Percentiles rank a stretch among this genome's conserved stretches.
Conservation (phyloP, 306 rosid genomes). For the Castanea mollissima region DNA sequence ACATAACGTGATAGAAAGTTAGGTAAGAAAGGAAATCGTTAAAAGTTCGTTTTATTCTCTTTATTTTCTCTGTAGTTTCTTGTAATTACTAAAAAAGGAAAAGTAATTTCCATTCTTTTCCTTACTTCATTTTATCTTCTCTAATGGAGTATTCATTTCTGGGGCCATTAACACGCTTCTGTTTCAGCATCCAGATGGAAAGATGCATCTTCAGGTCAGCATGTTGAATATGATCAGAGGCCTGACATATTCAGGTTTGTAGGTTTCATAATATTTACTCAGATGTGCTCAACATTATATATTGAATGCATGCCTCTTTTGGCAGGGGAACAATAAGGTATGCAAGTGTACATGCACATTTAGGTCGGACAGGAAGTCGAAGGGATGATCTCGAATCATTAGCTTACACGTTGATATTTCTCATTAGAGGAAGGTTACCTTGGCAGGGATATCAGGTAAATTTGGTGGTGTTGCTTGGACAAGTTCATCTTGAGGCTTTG, state of each 20-base stretch:
- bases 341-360: slow-evolving; percentile 97
- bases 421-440: slow-evolving; percentile 85
- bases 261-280: background rate
- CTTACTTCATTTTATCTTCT: background rate
- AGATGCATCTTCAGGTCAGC: slow-evolving; percentile 77
- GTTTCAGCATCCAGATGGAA: slow-evolving; percentile 90
- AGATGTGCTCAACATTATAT: background rate
- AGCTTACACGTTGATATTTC: slow-evolving; percentile 91
- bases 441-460: slow-evolving; percentile 98
- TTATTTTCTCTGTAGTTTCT: background rate
- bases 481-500: slow-evolving; percentile 1
- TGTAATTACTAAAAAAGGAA: background rate
- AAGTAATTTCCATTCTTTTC: background rate
- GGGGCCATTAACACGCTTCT: slow-evolving; percentile 7
- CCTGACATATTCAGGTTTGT: slow-evolving; percentile 91
- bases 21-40: background rate
- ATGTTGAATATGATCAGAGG: slow-evolving; percentile 92
- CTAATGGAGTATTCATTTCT: slow-evolving; percentile 1
- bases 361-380: slow-evolving; percentile 94
- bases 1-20: background rate
- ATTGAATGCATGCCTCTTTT: slow-evolving; percentile 20
- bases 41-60: background rate
- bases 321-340: slow-evolving; percentile 91
- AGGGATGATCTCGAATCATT: slow-evolving; percentile 92
- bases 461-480: slow-evolving; percentile 12